Evolutionary conservation across 257 asterid species (phyloP).

Genomic region (Solanum chaucha): DNA sequence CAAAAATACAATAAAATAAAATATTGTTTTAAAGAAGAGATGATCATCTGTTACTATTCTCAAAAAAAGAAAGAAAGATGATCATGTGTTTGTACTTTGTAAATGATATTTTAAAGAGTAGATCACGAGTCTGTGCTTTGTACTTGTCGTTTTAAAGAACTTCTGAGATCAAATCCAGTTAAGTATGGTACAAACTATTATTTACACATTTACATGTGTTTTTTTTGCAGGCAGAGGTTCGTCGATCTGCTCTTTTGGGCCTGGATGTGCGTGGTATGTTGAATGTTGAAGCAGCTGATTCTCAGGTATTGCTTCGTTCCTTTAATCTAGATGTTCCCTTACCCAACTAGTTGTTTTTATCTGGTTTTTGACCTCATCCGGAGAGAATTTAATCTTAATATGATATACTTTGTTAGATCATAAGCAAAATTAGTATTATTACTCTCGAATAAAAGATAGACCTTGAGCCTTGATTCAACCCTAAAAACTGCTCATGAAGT

Average conservation of each 20-base stretch:
- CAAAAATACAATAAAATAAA: not conserved
- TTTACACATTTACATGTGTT: not conserved
- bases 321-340: not conserved
- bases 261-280: conserved; percentile 44
- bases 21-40: not conserved
- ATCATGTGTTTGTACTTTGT: not conserved
- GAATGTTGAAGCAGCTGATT: conserved; percentile 44
- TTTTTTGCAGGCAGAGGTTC: conserved; percentile 50
- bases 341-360: not conserved
- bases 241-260: conserved; percentile 52
- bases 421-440: not conserved
- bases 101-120: not conserved
- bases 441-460: not conserved
- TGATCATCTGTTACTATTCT: not conserved
- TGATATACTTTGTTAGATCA: not conserved
- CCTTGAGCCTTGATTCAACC: not conserved
- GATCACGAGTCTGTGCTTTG: not conserved
- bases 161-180: not conserved
- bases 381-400: not conserved
- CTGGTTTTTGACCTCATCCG: not conserved
- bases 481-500: not conserved
- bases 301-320: conserved; percentile 37
- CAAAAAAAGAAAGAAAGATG: not conserved
- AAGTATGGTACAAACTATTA: not conserved
- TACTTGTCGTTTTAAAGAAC: not conserved